Conservation (phyloP, 371 early-diverging fungal species). For the Basidiobolus meristosporus region DNA sequence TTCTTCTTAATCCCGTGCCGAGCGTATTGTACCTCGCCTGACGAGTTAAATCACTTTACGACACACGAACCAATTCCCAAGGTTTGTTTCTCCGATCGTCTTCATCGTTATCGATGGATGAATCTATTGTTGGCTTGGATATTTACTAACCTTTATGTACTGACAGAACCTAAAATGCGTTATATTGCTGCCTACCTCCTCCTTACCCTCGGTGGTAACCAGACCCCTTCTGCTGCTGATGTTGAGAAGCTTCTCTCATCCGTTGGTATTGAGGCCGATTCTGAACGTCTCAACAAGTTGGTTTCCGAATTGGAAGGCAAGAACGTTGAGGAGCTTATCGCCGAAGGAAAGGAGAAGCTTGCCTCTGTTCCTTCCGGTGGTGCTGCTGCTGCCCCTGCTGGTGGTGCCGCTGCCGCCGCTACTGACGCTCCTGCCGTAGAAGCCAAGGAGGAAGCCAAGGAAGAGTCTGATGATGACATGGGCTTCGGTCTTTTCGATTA, state of each 20-base stretch:
- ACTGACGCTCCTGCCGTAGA: conserved; percentile 10
- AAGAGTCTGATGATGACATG: conserved; percentile 30
- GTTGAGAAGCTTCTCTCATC: conserved; percentile 72
- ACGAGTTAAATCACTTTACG: conserved; percentile 2
- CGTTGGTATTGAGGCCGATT: conserved; percentile 85
- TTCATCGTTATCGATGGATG: background rate
- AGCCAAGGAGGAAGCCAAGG: conserved; percentile 24
- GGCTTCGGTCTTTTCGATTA: conserved; percentile 36
- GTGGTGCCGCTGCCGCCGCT: conserved; percentile 19
- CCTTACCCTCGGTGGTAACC: conserved; percentile 77
- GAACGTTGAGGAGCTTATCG: conserved; percentile 57
- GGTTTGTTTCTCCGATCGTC: background rate
- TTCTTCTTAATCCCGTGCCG: background rate
- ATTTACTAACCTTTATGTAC: background rate
- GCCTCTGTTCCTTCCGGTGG: conserved; percentile 83
- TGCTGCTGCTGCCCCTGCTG: conserved; percentile 37
- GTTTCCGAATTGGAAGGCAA: conserved; percentile 73
- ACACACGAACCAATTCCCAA: background rate
- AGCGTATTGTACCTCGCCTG: conserved; percentile 2
- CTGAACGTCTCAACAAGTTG: conserved; percentile 54
- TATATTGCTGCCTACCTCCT: conserved; percentile 94
- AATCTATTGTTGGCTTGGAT: background rate
- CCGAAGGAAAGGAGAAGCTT: conserved; percentile 80
- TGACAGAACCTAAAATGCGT: conserved; percentile 44
- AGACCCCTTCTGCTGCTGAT: conserved; percentile 59